These are phyloP conservation scores for Yamadazyma sp. DNA, from an alignment of 1,139 yeast species.

Conservation along the genomic window DNA sequence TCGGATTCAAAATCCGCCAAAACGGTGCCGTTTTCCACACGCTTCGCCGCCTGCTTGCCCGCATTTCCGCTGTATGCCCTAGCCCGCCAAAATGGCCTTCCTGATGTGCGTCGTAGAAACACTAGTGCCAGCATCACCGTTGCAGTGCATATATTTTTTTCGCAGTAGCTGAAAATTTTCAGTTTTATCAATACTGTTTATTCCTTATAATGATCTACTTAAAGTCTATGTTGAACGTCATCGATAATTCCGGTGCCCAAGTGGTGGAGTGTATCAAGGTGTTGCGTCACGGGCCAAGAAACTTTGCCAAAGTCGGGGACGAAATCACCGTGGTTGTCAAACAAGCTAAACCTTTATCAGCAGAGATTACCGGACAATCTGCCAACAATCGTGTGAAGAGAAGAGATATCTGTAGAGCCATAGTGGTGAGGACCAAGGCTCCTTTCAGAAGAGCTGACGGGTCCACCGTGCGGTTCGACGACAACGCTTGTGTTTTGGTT, in stretches of 20 bases:
- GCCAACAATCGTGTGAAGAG: constrained; percentile 83
- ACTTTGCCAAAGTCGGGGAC: constrained; percentile 85
- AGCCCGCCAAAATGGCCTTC: too few relatives aligned
- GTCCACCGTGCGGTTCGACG: constrained; percentile 82
- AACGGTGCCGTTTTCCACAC: too few relatives aligned
- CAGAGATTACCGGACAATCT: constrained; percentile 65
- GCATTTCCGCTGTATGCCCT: too few relatives aligned
- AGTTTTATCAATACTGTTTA: background rate
- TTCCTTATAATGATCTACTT: constrained; percentile 68
- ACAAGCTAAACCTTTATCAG: constrained; percentile 74
- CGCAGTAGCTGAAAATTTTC: constrained; percentile 8
- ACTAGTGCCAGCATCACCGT: background rate
- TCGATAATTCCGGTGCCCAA: constrained; percentile 95
- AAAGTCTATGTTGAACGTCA: constrained; percentile 84
- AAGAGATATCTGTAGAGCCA: constrained; percentile 95
- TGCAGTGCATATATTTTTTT: too few relatives aligned
- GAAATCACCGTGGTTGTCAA: constrained; percentile 93
- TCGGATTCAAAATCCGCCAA: too few relatives aligned
- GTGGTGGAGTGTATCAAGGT: constrained; percentile 96
- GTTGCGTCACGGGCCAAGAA: constrained; percentile 81
- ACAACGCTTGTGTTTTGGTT: constrained; percentile 93
- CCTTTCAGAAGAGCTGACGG: constrained; percentile 88
- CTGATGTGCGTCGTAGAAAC: background rate
- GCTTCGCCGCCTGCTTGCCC: too few relatives aligned
- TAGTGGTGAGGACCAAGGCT: constrained; percentile 89